Conservation (phyloP, 2,329 filamentous ascomycete species). For the Ceratocystis cubensis region DNA sequence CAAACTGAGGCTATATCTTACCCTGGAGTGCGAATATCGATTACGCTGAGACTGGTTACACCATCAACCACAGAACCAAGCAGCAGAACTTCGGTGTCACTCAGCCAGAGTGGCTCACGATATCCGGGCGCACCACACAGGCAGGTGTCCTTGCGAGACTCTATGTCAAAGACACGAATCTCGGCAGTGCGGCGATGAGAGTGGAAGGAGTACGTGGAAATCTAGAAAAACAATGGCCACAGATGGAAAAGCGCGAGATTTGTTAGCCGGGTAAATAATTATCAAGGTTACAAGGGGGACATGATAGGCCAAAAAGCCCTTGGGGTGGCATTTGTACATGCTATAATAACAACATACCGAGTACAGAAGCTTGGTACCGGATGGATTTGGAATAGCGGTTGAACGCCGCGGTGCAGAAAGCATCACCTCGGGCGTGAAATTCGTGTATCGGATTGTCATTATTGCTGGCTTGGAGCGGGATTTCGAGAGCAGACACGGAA, state of each 20-base stretch:
- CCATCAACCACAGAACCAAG: conserved; percentile 40
- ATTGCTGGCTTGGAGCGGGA: conserved; percentile 19
- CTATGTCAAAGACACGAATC: conserved; percentile 53
- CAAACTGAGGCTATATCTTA: background rate
- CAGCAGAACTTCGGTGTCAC: conserved; percentile 48
- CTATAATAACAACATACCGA: conserved; percentile 33
- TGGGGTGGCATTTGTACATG: too few species aligned
- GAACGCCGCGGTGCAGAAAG: conserved; percentile 64
- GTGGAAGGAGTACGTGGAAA: conserved; percentile 69
- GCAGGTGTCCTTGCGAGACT: conserved; percentile 50
- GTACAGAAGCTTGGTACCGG: conserved; percentile 53
- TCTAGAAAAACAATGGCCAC: conserved; percentile 27
- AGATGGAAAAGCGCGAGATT: background rate
- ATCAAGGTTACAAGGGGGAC: background rate
- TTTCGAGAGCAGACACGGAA: background rate
- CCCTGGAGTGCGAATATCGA: conserved; percentile 22
- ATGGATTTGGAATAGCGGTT: conserved; percentile 53
- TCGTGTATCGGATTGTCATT: conserved; percentile 59
- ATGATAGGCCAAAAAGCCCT: background rate
- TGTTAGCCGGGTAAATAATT: background rate
- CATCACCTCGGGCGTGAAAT: conserved; percentile 66
- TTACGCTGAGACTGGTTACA: conserved; percentile 35
- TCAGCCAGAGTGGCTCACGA: conserved; percentile 65
- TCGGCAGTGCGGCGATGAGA: conserved; percentile 56
- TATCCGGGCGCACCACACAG: conserved; percentile 53